Conservation (phyloP, 2,329 filamentous ascomycete species). For the Fusarium pseudonygamai region DNA sequence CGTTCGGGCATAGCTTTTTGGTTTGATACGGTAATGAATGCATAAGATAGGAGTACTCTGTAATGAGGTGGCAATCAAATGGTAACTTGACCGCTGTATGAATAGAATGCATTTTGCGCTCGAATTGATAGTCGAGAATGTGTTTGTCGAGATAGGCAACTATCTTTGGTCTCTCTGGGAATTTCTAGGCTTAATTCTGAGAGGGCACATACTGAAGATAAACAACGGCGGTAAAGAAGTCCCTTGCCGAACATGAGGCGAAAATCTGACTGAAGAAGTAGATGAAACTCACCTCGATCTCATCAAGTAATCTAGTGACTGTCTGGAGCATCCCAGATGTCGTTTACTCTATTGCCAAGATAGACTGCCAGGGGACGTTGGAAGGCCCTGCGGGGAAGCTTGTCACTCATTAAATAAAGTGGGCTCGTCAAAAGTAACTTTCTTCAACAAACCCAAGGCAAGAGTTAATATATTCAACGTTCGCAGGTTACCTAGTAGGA, state of each 20-base stretch:
- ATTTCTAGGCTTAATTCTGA: not conserved
- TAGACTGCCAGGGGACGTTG: not conserved
- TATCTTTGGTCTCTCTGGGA: not conserved
- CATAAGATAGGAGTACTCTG: slow-evolving; percentile 34
- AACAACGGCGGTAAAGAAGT: not conserved
- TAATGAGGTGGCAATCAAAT: slow-evolving; percentile 31
- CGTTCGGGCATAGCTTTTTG: slow-evolving; percentile 20
- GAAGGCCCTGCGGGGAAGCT: not conserved
- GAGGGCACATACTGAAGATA: not conserved
- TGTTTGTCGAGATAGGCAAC: not conserved
- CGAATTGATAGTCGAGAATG: not conserved
- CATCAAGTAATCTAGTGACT: too few species aligned
- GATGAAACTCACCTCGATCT: not conserved
- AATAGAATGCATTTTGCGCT: slow-evolving; percentile 11
- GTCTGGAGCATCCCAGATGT: not conserved
- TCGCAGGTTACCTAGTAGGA: not conserved
- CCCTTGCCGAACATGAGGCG: not conserved
- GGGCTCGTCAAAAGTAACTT: not conserved
- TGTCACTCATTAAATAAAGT: not conserved
- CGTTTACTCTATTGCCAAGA: not conserved
- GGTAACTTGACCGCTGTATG: slow-evolving; percentile 25
- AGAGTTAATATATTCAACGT: not conserved
- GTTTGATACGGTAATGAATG: slow-evolving; percentile 22
- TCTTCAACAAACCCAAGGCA: not conserved
- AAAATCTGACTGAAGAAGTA: not conserved